phyloP scores from a whole-genome alignment of 352 stramenopile species.

The Pythium phragmiticola region DNA sequence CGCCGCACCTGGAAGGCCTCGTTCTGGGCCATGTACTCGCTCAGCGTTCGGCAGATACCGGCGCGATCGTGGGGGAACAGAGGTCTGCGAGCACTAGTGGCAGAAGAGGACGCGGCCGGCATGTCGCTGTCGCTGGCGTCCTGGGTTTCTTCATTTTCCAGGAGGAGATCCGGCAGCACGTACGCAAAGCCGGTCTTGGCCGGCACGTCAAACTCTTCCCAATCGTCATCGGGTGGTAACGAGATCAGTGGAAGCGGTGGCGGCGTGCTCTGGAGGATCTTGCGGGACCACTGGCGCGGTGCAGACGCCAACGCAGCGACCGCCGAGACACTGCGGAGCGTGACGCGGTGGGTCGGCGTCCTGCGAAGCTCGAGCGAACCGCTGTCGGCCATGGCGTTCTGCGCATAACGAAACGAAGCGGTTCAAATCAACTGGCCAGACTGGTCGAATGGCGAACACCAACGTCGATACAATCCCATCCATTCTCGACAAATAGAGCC shows the following conservation, averaged over 20 bases:
- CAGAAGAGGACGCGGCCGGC: background rate
- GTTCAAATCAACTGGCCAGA: too few species aligned
- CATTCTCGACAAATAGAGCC: background rate
- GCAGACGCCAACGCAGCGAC: slow-evolving; percentile 29
- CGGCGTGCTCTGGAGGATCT: slow-evolving; percentile 37
- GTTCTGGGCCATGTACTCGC: slow-evolving; percentile 75
- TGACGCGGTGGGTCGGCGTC: background rate
- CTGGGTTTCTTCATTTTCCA: slow-evolving; percentile 37
- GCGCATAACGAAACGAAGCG: background rate
- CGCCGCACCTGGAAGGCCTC: slow-evolving; percentile 56
- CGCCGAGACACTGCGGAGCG: slow-evolving; percentile 13
- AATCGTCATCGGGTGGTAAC: slow-evolving; percentile 61
- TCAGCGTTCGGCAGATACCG: slow-evolving; percentile 41
- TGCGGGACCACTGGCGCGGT: slow-evolving; percentile 46
- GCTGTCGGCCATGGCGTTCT: background rate
- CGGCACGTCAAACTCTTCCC: slow-evolving; percentile 61
- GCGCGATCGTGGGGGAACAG: slow-evolving; percentile 21
- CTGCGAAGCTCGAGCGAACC: too few species aligned
- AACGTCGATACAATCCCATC: too few species aligned
- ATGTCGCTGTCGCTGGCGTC: slow-evolving; percentile 9
- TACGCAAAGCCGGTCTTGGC: slow-evolving; percentile 64
- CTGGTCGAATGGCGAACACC: too few species aligned
- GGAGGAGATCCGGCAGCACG: slow-evolving; percentile 40
- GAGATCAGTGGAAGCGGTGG: slow-evolving; percentile 66
- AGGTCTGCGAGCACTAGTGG: background rate